phyloP scores from a whole-genome alignment of 805 yeast genomes.

The Yamadazyma philogaea region DNA sequence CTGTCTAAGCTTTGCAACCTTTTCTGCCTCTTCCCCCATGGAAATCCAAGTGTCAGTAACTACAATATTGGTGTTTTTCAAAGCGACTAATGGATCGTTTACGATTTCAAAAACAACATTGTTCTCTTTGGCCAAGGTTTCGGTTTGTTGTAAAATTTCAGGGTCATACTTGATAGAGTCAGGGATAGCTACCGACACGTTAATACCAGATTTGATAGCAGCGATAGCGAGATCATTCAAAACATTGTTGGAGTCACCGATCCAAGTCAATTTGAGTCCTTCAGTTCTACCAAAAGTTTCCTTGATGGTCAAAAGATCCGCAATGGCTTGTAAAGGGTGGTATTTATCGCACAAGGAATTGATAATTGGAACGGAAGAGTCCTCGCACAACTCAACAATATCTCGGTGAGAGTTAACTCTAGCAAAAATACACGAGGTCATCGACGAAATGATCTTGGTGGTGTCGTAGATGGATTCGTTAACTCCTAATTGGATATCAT shows the following conservation, averaged over 20 bases:
- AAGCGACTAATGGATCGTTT: conserved; percentile 74
- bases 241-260: conserved; percentile 95
- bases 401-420: conserved; percentile 86
- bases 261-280: conserved; percentile 83
- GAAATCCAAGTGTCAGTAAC: conserved; percentile 98
- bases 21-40: conserved; percentile 94
- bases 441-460: conserved; percentile 83
- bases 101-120: conserved; percentile 47
- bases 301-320: conserved; percentile 83
- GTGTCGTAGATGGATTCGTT: conserved; percentile 91
- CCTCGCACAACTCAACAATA: conserved; percentile 69
- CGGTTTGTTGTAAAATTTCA: conserved; percentile 53
- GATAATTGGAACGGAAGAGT: conserved; percentile 86
- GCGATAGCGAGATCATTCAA: conserved; percentile 92
- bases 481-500: conserved; percentile 94
- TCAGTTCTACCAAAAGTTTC: conserved; percentile 63
- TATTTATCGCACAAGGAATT: conserved; percentile 89
- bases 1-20: conserved; percentile 64
- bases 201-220: conserved; percentile 76
- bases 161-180: conserved; percentile 60
- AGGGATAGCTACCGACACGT: conserved; percentile 84
- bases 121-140: conserved; percentile 48
- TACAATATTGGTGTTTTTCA: conserved; percentile 69
- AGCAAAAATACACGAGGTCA: conserved; percentile 98
- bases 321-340: conserved; percentile 94